A percentile compares a stretch with the other conserved stretches of the same genome.
phyloP scores from a whole-genome alignment of 1,139 yeast genomes.

The Wickerhamomyces sp. region DNA sequence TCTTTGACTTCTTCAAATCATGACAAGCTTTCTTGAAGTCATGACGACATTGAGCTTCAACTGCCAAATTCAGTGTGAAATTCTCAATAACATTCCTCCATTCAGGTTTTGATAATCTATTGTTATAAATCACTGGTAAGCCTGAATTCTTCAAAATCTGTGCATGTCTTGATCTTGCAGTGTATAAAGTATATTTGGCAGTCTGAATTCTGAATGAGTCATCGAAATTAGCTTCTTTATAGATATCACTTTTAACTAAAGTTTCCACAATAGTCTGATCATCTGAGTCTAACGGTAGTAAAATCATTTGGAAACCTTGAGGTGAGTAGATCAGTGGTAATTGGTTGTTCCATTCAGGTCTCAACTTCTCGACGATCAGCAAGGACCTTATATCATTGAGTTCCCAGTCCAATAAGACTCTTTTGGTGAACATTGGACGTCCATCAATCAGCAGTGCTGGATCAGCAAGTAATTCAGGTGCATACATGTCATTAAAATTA shows the following conservation, averaged over 20 bases:
- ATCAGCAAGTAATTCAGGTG: slow-evolving; percentile 42
- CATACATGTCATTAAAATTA: slow-evolving; percentile 47
- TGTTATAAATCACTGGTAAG: slow-evolving; percentile 14
- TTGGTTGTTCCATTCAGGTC: slow-evolving; percentile 48
- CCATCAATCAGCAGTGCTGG: slow-evolving; percentile 43
- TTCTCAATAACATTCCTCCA: slow-evolving; percentile 70
- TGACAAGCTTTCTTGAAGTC: slow-evolving; percentile 49
- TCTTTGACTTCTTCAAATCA: slow-evolving; percentile 36
- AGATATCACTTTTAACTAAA: slow-evolving; percentile 51
- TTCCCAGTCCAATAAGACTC: slow-evolving; percentile 60
- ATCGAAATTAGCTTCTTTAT: slow-evolving; percentile 53
- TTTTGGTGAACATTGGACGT: slow-evolving; percentile 54
- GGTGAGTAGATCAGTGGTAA: slow-evolving; percentile 42
- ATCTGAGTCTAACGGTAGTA: slow-evolving; percentile 45
- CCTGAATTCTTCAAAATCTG: slow-evolving; percentile 25
- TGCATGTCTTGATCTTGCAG: slow-evolving; percentile 48
- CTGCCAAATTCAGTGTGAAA: slow-evolving; percentile 55
- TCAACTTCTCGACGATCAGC: slow-evolving; percentile 43
- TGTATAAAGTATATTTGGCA: slow-evolving; percentile 52
- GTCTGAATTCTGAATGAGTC: slow-evolving; percentile 46
- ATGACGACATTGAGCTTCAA: slow-evolving; percentile 61
- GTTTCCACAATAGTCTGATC: slow-evolving; percentile 43
- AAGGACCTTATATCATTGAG: slow-evolving; percentile 60
- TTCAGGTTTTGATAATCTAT: slow-evolving; percentile 40
- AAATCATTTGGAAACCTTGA: slow-evolving; percentile 31